Base-by-base conservation (phyloP, 306 rosid species). In the Geum urbanum region DNA sequence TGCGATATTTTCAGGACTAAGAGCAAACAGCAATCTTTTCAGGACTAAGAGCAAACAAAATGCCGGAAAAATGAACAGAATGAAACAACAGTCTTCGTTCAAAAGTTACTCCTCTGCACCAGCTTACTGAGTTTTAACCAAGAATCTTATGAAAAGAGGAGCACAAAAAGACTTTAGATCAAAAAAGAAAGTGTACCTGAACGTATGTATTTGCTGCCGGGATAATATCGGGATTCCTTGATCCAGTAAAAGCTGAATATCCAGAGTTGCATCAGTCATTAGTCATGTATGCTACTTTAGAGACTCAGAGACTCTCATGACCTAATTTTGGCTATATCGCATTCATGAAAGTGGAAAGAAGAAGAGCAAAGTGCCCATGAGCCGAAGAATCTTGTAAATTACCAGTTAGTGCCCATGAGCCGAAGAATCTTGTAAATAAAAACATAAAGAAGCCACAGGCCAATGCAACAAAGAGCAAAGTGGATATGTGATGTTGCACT, bases 391-490 rank as follows among this genome's bases (percentile, higher is more conserved):
- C 77, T 78, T 56, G 97, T 86, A 76, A 87, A 89, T 59, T 88
- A 92, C 98, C 98, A 68, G 89, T 75, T 37, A 60, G 75, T 40
- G 27, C 27, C 27, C 27, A 24, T 18, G 58, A 75, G 73, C 98
- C 97, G 52, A 86, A 84, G 48, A 92, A 72, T 77, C 77, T 78
- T 56, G 97, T 86, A 76, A 87, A 89, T 59, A 92, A 69, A 59
- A 92, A 86, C 97, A 92, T 88, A 59, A 69, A n/a, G 51, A 77
- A 37, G 79, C 98, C 98, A 85, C 94, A 92, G 67, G 72, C 71
- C 79, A 92, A 78, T 57, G 94, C 98, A 75, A 90, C 70, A 83
- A 85, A 90, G 75, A 90, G 98, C 86, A 90, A 84, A 72, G 82
- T 54, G 1, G 84, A 86, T 80, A 81, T 82, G 80, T 85, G 84